Conservation (phyloP, 306 rosid genomes). For the Betula pendula region DNA sequence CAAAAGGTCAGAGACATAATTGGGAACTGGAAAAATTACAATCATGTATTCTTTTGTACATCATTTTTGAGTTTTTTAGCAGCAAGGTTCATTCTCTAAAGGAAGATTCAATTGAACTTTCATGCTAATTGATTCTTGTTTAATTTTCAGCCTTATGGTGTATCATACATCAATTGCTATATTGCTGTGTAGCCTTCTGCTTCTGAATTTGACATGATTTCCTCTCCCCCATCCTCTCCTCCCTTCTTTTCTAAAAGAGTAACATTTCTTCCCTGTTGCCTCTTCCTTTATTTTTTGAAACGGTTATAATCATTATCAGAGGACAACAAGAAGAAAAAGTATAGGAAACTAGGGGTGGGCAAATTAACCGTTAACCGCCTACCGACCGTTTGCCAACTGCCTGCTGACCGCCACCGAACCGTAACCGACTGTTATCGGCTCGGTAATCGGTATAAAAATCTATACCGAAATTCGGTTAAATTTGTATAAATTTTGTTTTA, state of each 20-base stretch:
- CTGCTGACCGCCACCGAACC: too few relatives aligned
- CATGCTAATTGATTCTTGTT: background rate
- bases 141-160: slow-evolving; percentile 13
- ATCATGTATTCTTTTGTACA: background rate
- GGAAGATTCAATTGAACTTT: background rate
- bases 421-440: too few relatives aligned
- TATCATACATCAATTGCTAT: slow-evolving; percentile 8
- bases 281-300: background rate
- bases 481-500: too few relatives aligned
- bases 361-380: too few relatives aligned
- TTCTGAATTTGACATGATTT: slow-evolving; percentile 19
- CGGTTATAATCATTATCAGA: too few relatives aligned
- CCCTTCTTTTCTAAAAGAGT: background rate
- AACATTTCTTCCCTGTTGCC: slow-evolving; percentile 1
- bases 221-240: slow-evolving; percentile 8
- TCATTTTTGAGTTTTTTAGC: background rate
- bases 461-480: too few relatives aligned
- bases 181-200: slow-evolving; percentile 6
- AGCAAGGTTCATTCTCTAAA: background rate
- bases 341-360: too few relatives aligned
- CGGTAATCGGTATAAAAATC: too few relatives aligned
- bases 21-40: background rate
- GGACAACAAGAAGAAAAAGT: too few relatives aligned
- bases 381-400: too few relatives aligned
- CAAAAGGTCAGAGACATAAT: background rate